Conservation (phyloP, 768 basidiomycete species). For the Podaxis sp. region DNA sequence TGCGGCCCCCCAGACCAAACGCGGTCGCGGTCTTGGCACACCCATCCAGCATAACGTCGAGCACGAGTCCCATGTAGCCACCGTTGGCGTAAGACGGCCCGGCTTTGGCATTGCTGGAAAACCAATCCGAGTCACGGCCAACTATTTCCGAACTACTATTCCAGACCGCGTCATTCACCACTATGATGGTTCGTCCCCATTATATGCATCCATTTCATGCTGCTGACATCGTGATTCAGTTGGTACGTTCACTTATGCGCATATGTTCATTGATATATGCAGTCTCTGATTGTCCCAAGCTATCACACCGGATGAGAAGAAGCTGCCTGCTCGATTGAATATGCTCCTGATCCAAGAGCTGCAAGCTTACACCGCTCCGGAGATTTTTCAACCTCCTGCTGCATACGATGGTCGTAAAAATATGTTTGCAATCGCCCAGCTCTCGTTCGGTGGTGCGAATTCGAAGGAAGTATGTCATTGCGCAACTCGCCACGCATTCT, state of each 20-base stretch:
- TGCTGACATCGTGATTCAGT: conserved; percentile 19
- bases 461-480: conserved; percentile 46
- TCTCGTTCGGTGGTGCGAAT: conserved; percentile 54
- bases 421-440: conserved; percentile 51
- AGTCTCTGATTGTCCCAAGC: conserved; percentile 15
- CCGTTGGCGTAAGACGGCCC: conserved; percentile 63
- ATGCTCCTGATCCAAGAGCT: conserved; percentile 63
- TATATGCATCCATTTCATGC: neutral
- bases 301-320: conserved; percentile 22
- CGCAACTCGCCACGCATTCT: neutral
- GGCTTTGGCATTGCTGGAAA: conserved; percentile 45
- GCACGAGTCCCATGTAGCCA: conserved; percentile 29
- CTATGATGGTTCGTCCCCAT: conserved; percentile 47
- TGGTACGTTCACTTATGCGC: conserved; percentile 20
- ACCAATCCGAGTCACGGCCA: conserved; percentile 33
- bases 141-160: conserved; percentile 46
- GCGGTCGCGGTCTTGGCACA: neutral
- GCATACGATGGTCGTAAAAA: conserved; percentile 84
- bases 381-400: conserved; percentile 62
- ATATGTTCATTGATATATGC: neutral
- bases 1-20: neutral
- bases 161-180: conserved; percentile 62
- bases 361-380: conserved; percentile 51
- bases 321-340: conserved; percentile 41
- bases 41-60: neutral